Percentiles rank a stretch among this genome's conserved stretches.
Evolutionary conservation across 1,139 yeast species (phyloP).

Genomic region (Protomyces inouyei): DNA sequence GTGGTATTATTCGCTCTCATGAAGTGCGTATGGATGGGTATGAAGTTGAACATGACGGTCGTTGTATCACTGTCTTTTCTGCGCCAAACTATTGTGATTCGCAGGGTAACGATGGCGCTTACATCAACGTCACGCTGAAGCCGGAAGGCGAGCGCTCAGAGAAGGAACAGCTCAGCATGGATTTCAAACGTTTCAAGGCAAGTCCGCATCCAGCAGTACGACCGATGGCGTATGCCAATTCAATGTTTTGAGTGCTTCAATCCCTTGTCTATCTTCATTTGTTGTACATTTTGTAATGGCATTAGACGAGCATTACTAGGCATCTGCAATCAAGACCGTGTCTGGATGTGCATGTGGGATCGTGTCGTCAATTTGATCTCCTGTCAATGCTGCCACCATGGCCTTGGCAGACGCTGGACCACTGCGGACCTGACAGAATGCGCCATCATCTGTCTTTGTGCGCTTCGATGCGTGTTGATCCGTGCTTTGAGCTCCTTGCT

Average conservation of each 20-base stretch:
- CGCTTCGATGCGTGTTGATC: neutral
- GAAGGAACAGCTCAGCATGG: slow-evolving; percentile 54
- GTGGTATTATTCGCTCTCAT: slow-evolving; percentile 85
- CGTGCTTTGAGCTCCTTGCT: neutral
- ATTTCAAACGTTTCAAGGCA: slow-evolving; percentile 61
- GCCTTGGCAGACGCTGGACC: neutral
- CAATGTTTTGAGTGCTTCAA: neutral
- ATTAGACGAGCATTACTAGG: neutral
- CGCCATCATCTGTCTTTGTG: neutral
- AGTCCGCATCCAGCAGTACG: slow-evolving; percentile 86
- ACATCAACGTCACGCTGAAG: slow-evolving; percentile 44
- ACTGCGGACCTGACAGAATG: neutral
- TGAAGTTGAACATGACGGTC: slow-evolving; percentile 79
- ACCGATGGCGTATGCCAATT: slow-evolving; percentile 56
- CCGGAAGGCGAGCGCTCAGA: slow-evolving; percentile 37
- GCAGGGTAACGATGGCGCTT: slow-evolving; percentile 87
- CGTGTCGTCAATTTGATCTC: neutral
- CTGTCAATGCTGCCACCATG: neutral
- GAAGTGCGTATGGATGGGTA: slow-evolving; percentile 92
- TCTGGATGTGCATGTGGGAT: neutral
- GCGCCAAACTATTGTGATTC: slow-evolving; percentile 91
- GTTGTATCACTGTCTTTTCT: slow-evolving; percentile 83
- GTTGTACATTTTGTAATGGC: neutral
- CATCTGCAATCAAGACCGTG: neutral
- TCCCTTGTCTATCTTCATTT: neutral